Evolutionary conservation across 2,329 filamentous ascomycete species (phyloP).

Genomic region (Penicillium sp.): DNA sequence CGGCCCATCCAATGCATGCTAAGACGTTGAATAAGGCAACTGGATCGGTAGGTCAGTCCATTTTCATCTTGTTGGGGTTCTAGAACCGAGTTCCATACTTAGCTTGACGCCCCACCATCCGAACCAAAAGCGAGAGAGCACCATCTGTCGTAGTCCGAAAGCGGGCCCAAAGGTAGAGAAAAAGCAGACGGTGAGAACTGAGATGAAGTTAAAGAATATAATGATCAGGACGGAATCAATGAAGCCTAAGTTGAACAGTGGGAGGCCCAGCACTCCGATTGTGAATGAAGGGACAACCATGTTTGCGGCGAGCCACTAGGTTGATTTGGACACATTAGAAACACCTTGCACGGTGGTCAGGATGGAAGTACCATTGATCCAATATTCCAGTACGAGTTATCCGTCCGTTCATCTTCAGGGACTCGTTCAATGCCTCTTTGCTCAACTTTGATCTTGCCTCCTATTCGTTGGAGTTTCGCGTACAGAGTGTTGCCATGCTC

Average conservation of each 20-base stretch:
- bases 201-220: constrained; percentile 74
- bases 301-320: constrained; percentile 74
- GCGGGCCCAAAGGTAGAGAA: constrained; percentile 75
- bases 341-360: constrained; percentile 11
- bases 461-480: constrained; percentile 64
- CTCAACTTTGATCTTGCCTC: constrained; percentile 69
- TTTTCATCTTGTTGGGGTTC: background rate
- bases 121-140: constrained; percentile 74
- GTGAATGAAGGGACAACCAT: constrained; percentile 77
- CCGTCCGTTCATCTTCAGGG: constrained; percentile 69
- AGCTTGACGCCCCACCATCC: constrained; percentile 71
- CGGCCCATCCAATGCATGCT: constrained; percentile 73
- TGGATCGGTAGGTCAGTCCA: constrained; percentile 21
- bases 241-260: constrained; percentile 72
- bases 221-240: constrained; percentile 72
- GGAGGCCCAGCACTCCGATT: constrained; percentile 70
- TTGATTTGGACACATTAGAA: constrained; percentile 22
- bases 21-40: constrained; percentile 72
- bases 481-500: constrained; percentile 59
- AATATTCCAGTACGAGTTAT: constrained; percentile 67
- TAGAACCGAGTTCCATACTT: constrained; percentile 49
- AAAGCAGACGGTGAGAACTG: constrained; percentile 70
- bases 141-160: constrained; percentile 78
- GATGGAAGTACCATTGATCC: constrained; percentile 66
- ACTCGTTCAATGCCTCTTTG: constrained; percentile 76